Base-by-base conservation (phyloP, 352 stramenopile species). In the Phytophthora sojae region DNA sequence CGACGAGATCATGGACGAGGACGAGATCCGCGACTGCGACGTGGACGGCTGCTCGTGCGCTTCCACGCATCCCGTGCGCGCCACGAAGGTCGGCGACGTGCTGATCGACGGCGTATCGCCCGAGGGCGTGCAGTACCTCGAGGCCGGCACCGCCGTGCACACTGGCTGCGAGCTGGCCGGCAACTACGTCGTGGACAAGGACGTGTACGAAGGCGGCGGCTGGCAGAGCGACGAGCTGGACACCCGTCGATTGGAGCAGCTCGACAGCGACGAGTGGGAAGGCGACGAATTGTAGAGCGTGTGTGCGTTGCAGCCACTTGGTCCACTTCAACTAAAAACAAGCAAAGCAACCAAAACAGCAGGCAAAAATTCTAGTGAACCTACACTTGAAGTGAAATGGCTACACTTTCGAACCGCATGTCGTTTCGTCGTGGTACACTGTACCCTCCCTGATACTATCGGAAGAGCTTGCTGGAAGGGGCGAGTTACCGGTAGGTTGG, bases 171-270 rank as follows among this genome's bases (percentile, higher is more conserved):
- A 82, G 49, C 52, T 94, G 15, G 86, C 86, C 0, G 86, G 86
- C 42, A 77, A 94, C 63, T 94, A 94, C 69, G 86, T 94, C 45
- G 64, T 94, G 67, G 82, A 92, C 29, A 94, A 92, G 76, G 84
- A 92, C 57, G 69, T 81, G 62, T 81, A 81, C 65, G 73, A 81
- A 68, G 65, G 73, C 45, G 65, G n/a, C 19, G 65, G 65, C 25
- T 81, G 73, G 73, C 30, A 66, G 23, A 64, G 55, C 15, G 73
- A 78, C 11, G 70, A 81, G 35, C 32, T 70, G 11, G 53, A 73
- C 32, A 66, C 57, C 25, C 58, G 58, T 35, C 64, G 51, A 50
- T 35, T 78, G 29, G 66, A 71, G 25, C 45, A 68, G 37, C 39
- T 78, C 17, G 69, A 75, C 30, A 80, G 73, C 39, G 73, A 81